These are phyloP conservation scores for Ilex aquifolium DNA, from an alignment of 257 asterid genomes.

Conservation along the genomic window DNA sequence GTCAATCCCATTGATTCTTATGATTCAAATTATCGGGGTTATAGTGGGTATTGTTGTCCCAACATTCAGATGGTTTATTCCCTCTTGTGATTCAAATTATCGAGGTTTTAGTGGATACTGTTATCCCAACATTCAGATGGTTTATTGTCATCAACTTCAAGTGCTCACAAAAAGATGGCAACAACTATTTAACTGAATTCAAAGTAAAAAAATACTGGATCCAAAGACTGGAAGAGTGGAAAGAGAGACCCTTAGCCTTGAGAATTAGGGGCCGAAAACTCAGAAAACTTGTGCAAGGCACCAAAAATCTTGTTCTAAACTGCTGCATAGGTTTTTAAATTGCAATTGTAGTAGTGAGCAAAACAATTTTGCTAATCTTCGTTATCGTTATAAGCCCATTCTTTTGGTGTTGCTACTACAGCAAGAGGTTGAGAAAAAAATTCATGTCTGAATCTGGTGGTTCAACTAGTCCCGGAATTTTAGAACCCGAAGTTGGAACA, in stretches of 20 bases:
- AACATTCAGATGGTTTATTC: too few species aligned
- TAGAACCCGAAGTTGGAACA: constrained; percentile 2
- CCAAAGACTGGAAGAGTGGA: constrained; percentile 45
- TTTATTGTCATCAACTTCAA: constrained; percentile 11
- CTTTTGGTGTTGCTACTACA: constrained; percentile 2
- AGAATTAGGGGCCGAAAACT: constrained; percentile 19
- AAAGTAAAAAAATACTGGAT: constrained; percentile 37
- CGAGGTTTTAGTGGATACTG: constrained; percentile 28
- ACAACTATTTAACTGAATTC: constrained; percentile 8
- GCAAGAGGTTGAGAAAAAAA: constrained; percentile 6
- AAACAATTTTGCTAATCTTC: constrained; percentile 22
- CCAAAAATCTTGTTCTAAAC: constrained; percentile 22
- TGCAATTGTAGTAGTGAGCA: constrained; percentile 28
- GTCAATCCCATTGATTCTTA: too few species aligned
- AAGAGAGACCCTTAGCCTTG: constrained; percentile 22
- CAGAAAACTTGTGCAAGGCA: constrained; percentile 23
- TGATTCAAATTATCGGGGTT: too few species aligned
- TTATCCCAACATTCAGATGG: constrained; percentile 36
- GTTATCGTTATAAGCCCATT: constrained; percentile 13
- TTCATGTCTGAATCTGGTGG: constrained; percentile 7
- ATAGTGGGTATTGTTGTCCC: too few species aligned
- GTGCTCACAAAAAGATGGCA: constrained; percentile 5
- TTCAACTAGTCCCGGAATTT: constrained; percentile 3
- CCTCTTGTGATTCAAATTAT: constrained; percentile 21
- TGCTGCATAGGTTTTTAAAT: constrained; percentile 25